These are phyloP conservation scores for Coemansia sp. DNA, from an alignment of 192 early-diverging fungal genomes.

Conservation along the genomic window DNA sequence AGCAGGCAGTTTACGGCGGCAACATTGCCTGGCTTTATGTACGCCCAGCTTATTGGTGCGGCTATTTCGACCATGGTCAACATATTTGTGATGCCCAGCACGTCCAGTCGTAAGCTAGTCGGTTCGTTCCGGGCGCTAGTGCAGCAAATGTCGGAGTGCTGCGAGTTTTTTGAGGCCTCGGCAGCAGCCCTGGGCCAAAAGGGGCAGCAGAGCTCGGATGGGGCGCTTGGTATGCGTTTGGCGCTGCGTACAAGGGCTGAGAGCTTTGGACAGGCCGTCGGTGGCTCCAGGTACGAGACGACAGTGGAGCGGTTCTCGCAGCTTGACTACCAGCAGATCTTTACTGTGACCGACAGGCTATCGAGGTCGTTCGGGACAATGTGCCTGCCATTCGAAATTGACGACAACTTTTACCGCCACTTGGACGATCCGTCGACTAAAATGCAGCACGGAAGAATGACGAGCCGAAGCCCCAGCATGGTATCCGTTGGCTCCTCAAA, in stretches of 20 bases:
- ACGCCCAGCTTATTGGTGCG: slow-evolving; percentile 36
- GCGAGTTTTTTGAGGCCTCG: slow-evolving; percentile 22
- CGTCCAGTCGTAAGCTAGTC: slow-evolving; percentile 27
- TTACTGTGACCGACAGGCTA: slow-evolving; percentile 15
- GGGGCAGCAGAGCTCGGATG: not conserved
- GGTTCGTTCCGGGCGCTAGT: slow-evolving; percentile 17
- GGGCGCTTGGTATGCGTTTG: slow-evolving; percentile 2
- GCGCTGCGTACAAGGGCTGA: slow-evolving; percentile 5
- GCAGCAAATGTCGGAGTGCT: slow-evolving; percentile 26
- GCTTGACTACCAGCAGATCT: slow-evolving; percentile 36
- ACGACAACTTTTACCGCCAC: slow-evolving; percentile 25
- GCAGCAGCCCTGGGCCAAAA: slow-evolving; percentile 13
- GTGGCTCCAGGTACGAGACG: slow-evolving; percentile 37
- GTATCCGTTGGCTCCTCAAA: not conserved
- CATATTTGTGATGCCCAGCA: slow-evolving; percentile 40
- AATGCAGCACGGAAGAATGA: slow-evolving; percentile 27
- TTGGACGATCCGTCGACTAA: slow-evolving; percentile 19
- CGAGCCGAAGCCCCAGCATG: slow-evolving; percentile 13
- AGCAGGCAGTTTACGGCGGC: slow-evolving; percentile 4
- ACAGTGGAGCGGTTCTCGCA: slow-evolving; percentile 45
- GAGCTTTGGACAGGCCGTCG: slow-evolving; percentile 30
- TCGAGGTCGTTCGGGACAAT: slow-evolving; percentile 35
- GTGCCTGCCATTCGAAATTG: slow-evolving; percentile 46
- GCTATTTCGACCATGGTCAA: slow-evolving; percentile 34
- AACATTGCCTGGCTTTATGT: slow-evolving; percentile 31